Conservation (phyloP, 768 basidiomycete species). For the Phaeotremella fagi region DNA sequence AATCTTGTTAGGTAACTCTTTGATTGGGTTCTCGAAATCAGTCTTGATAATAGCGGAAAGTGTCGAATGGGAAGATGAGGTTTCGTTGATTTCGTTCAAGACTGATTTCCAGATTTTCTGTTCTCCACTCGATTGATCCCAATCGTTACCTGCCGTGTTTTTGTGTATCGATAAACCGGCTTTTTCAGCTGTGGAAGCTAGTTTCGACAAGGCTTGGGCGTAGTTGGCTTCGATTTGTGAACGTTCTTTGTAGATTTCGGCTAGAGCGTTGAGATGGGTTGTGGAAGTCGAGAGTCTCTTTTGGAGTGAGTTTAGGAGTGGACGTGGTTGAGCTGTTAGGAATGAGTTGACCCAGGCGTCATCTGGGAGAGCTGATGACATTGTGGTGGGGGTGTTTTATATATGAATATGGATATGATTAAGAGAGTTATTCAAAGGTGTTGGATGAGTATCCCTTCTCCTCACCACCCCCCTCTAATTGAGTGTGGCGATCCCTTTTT, state of each 20-base stretch:
- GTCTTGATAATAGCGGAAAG: conserved; percentile 32
- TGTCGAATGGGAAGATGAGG: conserved; percentile 33
- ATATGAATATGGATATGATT: not conserved
- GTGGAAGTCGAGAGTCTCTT: conserved; percentile 30
- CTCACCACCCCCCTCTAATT: too few species aligned
- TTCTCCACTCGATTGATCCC: conserved; percentile 35
- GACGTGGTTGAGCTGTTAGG: conserved; percentile 28
- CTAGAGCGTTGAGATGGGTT: conserved; percentile 39
- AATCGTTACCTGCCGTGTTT: conserved; percentile 29
- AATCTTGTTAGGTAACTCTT: conserved; percentile 39
- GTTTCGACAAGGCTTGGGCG: conserved; percentile 42
- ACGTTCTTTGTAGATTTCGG: conserved; percentile 46
- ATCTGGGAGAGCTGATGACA: conserved; percentile 38
- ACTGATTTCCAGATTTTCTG: conserved; percentile 38
- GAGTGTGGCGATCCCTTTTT: too few species aligned
- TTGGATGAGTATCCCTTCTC: too few species aligned
- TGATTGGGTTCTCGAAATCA: conserved; percentile 44
- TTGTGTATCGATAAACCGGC: conserved; percentile 27
- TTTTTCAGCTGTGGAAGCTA: conserved; percentile 36
- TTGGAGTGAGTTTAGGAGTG: conserved; percentile 33
- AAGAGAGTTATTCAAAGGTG: too few species aligned
- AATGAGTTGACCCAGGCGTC: conserved; percentile 41
- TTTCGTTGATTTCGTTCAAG: conserved; percentile 42
- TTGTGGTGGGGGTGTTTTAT: conserved; percentile 7
- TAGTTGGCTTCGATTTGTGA: conserved; percentile 44